Evolutionary conservation across 2,329 filamentous ascomycete genomes (phyloP), one percentile per base, ranked within the genome.

Genomic region (Ophiostoma perfectum): DNA sequence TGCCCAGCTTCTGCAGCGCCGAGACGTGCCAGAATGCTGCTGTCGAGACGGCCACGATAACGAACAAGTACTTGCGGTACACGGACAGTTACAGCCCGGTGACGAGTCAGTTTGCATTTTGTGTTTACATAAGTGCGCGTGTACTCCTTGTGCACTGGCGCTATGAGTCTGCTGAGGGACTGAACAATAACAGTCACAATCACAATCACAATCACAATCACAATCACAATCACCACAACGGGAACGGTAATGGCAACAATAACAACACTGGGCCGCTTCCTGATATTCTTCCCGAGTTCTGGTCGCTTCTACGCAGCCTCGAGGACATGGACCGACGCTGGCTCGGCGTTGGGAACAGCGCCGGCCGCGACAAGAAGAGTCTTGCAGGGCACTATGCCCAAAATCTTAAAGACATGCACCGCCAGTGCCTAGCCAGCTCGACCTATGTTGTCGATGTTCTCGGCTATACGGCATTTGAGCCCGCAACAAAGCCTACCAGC

Each of bases 21-120:
- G 82, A 84, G 67, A 83, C 82, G 0, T 84, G 82, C 68, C 76
- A 81, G 47, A 72, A 77, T 0, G 82, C 82, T 0, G 81, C 81
- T 0, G 73, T 77, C 0, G 81, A 84, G 67, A 82, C 79, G 0
- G 76, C 81, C 0, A 79, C 77, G 0, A 84, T 84, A 42, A 78
- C 78, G 0, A 74, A 77, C 5, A 82, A 83, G 67, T 84, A 82
- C 69, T 74, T 84, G 1, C 76, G 79, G 36, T 75, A 79, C 70
- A 76, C 78, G 1, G 69, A 63, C 4, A 70, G 42, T 39, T 14
- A 27, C 6, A 18, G 72, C 3, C 75, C 75, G 0, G 72, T 78
- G 0, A 74, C 73, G 5, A 76, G 73, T 45, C 81, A 82, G 49
- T 82, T 81, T 71, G 76, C 79, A 0, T 81, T 83, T 45, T 83